These are phyloP conservation scores for Ascochyta clinopodiicola DNA, from an alignment of 2,329 filamentous ascomycete genomes.

Conservation along the genomic window DNA sequence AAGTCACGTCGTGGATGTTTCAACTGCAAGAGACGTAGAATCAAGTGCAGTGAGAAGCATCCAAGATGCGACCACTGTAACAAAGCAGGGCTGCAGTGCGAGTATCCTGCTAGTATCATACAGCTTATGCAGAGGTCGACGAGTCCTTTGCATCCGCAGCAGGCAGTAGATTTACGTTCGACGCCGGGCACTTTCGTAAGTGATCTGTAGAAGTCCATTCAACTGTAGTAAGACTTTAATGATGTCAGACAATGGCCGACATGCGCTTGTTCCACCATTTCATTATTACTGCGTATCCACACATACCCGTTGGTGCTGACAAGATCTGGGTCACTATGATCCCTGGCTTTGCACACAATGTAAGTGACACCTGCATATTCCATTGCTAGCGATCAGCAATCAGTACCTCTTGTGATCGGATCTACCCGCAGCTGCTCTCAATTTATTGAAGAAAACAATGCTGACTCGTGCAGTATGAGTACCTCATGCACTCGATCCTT, in stretches of 20 bases:
- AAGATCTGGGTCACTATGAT: constrained; percentile 71
- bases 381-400: background rate
- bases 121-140: constrained; percentile 34
- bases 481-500: constrained; percentile 74
- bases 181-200: constrained; percentile 45
- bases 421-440: background rate
- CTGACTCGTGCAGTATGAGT: constrained; percentile 60
- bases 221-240: constrained; percentile 20
- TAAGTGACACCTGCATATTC: constrained; percentile 44
- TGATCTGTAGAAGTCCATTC: constrained; percentile 14
- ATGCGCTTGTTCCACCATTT: constrained; percentile 76
- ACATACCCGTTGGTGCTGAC: constrained; percentile 70
- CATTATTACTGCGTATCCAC: constrained; percentile 66
- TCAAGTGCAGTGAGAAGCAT: constrained; percentile 73
- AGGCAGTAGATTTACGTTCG: constrained; percentile 38
- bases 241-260: constrained; percentile 55
- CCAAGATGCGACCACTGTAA: constrained; percentile 69
- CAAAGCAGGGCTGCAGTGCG: constrained; percentile 68
- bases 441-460: background rate
- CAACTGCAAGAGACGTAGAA: constrained; percentile 70
- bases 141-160: constrained; percentile 33
- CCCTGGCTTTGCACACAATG: constrained; percentile 70
- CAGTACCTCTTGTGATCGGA: background rate
- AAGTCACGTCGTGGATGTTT: constrained; percentile 71
- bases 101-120: constrained; percentile 61